Conservation (phyloP, 495 filamentous ascomycete genomes). For the Penicillium soppii region DNA sequence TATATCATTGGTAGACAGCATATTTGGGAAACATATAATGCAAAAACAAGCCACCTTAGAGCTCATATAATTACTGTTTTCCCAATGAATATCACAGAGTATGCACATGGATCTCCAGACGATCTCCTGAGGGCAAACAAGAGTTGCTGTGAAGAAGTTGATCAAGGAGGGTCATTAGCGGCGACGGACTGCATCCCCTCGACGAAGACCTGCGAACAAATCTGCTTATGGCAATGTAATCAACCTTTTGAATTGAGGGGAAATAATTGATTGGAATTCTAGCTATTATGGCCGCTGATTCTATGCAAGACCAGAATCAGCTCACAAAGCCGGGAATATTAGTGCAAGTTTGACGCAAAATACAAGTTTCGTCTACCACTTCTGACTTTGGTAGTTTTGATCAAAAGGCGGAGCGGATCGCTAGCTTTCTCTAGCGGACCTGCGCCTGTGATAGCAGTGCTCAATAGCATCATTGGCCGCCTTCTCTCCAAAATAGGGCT, state of each 20-base stretch:
- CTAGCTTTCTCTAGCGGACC: too few relatives aligned
- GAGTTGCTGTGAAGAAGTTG: not conserved
- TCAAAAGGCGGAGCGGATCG: too few relatives aligned
- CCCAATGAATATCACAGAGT: too few relatives aligned
- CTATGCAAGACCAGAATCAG: not conserved
- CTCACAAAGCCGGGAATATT: not conserved
- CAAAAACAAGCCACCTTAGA: too few relatives aligned
- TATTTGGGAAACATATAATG: too few relatives aligned
- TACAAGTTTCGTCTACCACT: not conserved
- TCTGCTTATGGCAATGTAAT: not conserved
- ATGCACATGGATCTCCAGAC: not conserved
- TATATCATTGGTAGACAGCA: too few relatives aligned
- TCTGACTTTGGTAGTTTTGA: too few relatives aligned
- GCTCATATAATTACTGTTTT: too few relatives aligned
- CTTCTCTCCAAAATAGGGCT: too few relatives aligned
- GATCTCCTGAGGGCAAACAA: not conserved
- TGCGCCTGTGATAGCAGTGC: too few relatives aligned
- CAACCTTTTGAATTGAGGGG: not conserved
- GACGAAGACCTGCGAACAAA: not conserved
- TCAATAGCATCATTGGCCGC: too few relatives aligned
- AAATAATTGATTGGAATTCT: not conserved
- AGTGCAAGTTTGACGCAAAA: not conserved
- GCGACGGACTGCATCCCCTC: conserved; percentile 1
- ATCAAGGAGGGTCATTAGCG: not conserved
- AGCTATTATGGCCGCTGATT: too few relatives aligned